Evolutionary conservation across 257 asterid genomes (phyloP).

Genomic region (Solanum ahanhuiri): DNA sequence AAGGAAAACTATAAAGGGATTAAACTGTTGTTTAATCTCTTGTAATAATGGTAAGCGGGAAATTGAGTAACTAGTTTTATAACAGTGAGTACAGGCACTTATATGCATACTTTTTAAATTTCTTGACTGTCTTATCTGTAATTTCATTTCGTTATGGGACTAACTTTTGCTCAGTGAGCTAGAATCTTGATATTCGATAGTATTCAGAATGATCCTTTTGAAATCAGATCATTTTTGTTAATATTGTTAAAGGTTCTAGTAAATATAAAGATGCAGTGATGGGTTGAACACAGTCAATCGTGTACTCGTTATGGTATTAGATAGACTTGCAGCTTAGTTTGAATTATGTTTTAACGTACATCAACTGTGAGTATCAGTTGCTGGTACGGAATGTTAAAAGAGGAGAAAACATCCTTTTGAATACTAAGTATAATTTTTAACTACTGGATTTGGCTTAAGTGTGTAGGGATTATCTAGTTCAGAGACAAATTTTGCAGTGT

Average conservation of each 20-base stretch:
- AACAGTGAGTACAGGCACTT: not conserved
- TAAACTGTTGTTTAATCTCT: not conserved
- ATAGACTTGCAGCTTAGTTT: not conserved
- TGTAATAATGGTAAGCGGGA: not conserved
- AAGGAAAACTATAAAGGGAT: not conserved
- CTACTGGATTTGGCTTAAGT: not conserved
- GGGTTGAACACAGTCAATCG: not conserved
- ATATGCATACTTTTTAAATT: not conserved
- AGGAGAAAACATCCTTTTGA: not conserved
- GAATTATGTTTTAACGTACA: not conserved
- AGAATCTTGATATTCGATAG: not conserved
- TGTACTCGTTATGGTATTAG: not conserved
- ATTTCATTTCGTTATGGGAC: not conserved
- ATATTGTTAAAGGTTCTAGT: not conserved
- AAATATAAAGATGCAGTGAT: not conserved
- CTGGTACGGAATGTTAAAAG: not conserved
- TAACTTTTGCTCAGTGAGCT: not conserved
- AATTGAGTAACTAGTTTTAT: not conserved
- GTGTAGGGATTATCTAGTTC: not conserved
- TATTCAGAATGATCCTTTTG: not conserved
- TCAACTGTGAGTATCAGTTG: not conserved
- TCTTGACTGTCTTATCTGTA: not conserved
- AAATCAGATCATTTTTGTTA: not conserved
- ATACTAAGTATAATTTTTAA: not conserved
- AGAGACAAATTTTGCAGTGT: not conserved